Base-by-base conservation (phyloP, 805 yeast species). In the Torulaspora maleeae region DNA sequence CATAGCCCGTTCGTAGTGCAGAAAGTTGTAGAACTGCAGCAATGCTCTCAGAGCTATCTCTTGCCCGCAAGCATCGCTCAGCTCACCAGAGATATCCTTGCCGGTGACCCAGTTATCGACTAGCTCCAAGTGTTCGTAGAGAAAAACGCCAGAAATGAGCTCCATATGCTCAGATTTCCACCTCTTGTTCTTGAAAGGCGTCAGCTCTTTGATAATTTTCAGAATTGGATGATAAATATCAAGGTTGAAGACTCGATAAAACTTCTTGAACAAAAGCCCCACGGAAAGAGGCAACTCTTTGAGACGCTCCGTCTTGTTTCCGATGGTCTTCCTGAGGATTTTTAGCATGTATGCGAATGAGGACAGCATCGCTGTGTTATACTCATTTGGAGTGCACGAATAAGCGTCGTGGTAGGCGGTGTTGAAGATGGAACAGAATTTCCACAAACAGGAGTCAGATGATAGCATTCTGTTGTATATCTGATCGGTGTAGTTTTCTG, bases 141-240 rank as follows among this genome's bases (percentile, higher is more conserved):
- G 62, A 57, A 85, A 91, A 2, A 91, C 89, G 49, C 86, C 82
- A 0, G 96, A 87, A 4, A 91, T 86, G 37, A 93, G 71, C 53
- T 90, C 96, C 97, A 93, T 91, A 61, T 91, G 93, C 51, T 81
- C 78, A 11, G 89, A 78, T 55, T 89, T 82, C 99, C 99, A 91
- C 64, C 90, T 89, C 48, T 93, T 80, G 15, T 96, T 96, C 57
- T 87, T 90, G 66, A 83, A 87, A 0, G 97, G 96, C 1, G 89
- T 81, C 41, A 89, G 74, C 50, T 85, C 81, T 61, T 86, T 89
- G 48, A 90, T 70, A 1, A 86, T 75, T 57, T 81, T 82, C 55
- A 90, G 69, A 3, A 86, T 79, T 1, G 95, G 90, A 40, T 71
- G 71, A 67, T 85, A 82, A 19, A 88, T 63, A 8, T 75, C 74